These are phyloP conservation scores for Fusarium robinianum DNA, from an alignment of 2,329 filamentous ascomycete species.

Conservation along the genomic window DNA sequence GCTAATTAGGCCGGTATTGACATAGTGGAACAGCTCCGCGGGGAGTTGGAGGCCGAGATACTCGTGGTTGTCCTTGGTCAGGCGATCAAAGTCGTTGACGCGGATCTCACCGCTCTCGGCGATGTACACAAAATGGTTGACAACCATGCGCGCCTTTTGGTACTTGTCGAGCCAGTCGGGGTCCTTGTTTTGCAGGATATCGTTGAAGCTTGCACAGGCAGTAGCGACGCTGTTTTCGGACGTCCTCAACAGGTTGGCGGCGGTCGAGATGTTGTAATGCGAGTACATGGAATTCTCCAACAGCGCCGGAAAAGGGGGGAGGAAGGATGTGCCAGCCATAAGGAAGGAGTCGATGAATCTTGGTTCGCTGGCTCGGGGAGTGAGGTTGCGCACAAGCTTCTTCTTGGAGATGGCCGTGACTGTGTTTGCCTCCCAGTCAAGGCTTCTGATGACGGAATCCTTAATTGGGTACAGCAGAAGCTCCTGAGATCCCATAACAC, in stretches of 20 bases:
- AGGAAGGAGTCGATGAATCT: conserved; percentile 84
- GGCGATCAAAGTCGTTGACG: conserved; percentile 71
- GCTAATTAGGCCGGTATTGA: conserved; percentile 80
- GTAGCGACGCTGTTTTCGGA: conserved; percentile 70
- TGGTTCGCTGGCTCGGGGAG: conserved; percentile 65
- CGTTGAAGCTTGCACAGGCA: conserved; percentile 77
- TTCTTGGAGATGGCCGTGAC: conserved; percentile 69
- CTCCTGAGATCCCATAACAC: conserved; percentile 83
- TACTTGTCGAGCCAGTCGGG: conserved; percentile 84
- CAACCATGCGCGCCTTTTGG: conserved; percentile 79
- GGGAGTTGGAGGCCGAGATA: conserved; percentile 90
- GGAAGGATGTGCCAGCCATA: conserved; percentile 80
- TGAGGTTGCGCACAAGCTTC: conserved; percentile 69
- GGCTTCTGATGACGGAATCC: conserved; percentile 68
- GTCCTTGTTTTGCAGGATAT: conserved; percentile 73
- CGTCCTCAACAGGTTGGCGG: conserved; percentile 74
- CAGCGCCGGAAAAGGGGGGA: conserved; percentile 78
- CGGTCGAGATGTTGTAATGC: conserved; percentile 69
- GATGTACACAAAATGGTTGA: conserved; percentile 87
- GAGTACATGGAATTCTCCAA: conserved; percentile 61
- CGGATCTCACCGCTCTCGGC: conserved; percentile 75
- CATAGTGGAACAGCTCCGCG: conserved; percentile 87
- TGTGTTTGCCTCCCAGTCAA: conserved; percentile 70
- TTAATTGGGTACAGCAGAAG: conserved; percentile 83
- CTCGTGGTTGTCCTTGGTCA: conserved; percentile 83